phyloP scores from a whole-genome alignment of 306 rosid species.

The Medicago arabica region DNA sequence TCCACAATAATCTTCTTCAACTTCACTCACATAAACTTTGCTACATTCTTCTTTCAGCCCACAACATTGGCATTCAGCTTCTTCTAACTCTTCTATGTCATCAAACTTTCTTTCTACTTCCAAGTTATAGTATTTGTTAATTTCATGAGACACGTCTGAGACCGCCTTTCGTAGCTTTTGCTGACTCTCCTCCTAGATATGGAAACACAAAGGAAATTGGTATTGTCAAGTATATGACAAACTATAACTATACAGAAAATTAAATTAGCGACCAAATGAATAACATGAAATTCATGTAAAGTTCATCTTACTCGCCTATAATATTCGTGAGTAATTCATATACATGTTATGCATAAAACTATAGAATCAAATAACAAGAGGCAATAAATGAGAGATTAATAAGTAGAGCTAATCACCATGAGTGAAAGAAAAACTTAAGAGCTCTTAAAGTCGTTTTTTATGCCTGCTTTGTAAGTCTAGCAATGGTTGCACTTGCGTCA shows the following conservation, averaged over 20 bases:
- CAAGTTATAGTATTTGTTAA: slow-evolving; percentile 37
- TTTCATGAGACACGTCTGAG: slow-evolving; percentile 53
- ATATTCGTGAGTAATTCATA: no score
- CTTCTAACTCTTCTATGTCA: slow-evolving; percentile 52
- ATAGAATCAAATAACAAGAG: background rate
- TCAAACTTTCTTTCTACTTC: slow-evolving; percentile 26
- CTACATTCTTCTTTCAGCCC: slow-evolving; percentile 75
- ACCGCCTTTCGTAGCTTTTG: slow-evolving; percentile 51
- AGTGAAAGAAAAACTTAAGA: slow-evolving; percentile 22
- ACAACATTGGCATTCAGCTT: slow-evolving; percentile 69
- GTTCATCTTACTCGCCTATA: no score
- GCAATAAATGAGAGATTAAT: background rate
- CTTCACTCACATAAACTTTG: slow-evolving; percentile 50
- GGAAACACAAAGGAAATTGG: background rate
- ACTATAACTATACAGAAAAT: background rate
- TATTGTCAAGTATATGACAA: slow-evolving; percentile 3
- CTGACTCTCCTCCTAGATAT: slow-evolving; percentile 40
- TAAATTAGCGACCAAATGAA: background rate
- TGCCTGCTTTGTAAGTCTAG: slow-evolving; percentile 7
- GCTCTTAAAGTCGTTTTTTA: slow-evolving; percentile 6
- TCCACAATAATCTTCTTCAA: slow-evolving; percentile 50
- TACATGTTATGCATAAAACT: no score
- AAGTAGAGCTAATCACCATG: slow-evolving; percentile 39
- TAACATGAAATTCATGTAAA: no score
- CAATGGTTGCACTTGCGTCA: background rate